Evolutionary conservation across 495 filamentous ascomycete genomes (phyloP).

Genomic region (Xylaria intraflava): DNA sequence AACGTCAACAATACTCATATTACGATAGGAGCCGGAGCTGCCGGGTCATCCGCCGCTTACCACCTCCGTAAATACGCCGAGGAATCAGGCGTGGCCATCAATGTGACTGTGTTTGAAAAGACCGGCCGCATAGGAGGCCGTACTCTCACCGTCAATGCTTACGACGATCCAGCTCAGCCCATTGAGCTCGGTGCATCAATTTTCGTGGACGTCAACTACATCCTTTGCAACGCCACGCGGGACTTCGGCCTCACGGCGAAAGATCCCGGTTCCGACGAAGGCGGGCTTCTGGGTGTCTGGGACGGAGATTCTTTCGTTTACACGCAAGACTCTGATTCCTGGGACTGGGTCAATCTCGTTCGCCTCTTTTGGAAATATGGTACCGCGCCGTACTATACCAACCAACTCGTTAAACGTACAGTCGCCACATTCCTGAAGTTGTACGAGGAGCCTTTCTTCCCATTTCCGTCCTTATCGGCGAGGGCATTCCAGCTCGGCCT

Average conservation of each 20-base stretch:
- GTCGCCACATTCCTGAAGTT: slow-evolving; percentile 70
- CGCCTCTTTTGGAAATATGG: slow-evolving; percentile 86
- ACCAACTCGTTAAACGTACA: slow-evolving; percentile 62
- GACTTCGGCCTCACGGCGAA: slow-evolving; percentile 56
- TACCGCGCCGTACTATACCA: slow-evolving; percentile 63
- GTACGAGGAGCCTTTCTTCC: slow-evolving; percentile 77
- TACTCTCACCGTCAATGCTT: slow-evolving; percentile 79
- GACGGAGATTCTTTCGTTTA: slow-evolving; percentile 75
- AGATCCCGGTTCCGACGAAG: slow-evolving; percentile 28
- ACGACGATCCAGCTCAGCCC: slow-evolving; percentile 59
- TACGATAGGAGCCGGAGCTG: slow-evolving; percentile 76
- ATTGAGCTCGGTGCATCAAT: slow-evolving; percentile 89
- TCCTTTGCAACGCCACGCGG: slow-evolving; percentile 67
- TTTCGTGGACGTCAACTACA: slow-evolving; percentile 82
- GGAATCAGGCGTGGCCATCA: slow-evolving; percentile 43
- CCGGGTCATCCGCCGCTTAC: slow-evolving; percentile 80
- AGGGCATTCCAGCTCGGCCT: slow-evolving; percentile 60
- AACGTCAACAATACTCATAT: slow-evolving; percentile 4
- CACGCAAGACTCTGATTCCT: slow-evolving; percentile 44
- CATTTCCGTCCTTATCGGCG: slow-evolving; percentile 67
- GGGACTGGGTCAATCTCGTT: slow-evolving; percentile 69
- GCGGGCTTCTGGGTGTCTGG: slow-evolving; percentile 65
- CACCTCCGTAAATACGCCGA: slow-evolving; percentile 65
- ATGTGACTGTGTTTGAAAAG: slow-evolving; percentile 88
- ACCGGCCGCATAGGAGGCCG: slow-evolving; percentile 76